phyloP scores from a whole-genome alignment of 208 protist species.

The Tritrichomonas musculus region DNA sequence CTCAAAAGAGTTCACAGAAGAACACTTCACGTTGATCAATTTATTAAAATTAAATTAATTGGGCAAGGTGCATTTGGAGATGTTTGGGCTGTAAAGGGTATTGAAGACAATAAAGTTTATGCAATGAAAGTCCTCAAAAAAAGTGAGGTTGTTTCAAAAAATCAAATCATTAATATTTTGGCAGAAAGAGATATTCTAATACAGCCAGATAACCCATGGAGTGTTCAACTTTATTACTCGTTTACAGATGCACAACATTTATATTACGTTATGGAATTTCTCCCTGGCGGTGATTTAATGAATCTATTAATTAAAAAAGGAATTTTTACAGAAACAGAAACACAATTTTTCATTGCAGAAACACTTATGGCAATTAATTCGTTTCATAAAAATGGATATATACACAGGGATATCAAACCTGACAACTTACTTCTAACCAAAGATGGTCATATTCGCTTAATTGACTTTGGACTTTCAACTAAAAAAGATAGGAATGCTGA shows the following conservation, averaged over 20 bases:
- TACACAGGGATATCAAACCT: too few species aligned
- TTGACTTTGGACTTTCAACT: constrained; percentile 50
- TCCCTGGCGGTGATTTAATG: constrained; percentile 66
- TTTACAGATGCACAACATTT: constrained; percentile 60
- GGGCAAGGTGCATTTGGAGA: not conserved
- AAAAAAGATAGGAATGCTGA: not conserved
- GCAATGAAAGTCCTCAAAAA: constrained; percentile 13
- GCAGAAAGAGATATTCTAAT: constrained; percentile 56
- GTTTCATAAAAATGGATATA: constrained; percentile 54
- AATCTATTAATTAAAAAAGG: constrained; percentile 58
- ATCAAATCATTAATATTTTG: constrained; percentile 48
- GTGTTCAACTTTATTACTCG: constrained; percentile 59
- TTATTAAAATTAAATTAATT: constrained; percentile 14
- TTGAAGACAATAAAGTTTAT: not conserved
- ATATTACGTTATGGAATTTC: constrained; percentile 69
- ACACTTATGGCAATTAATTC: constrained; percentile 55
- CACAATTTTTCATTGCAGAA: constrained; percentile 64
- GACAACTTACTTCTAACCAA: constrained; percentile 41
- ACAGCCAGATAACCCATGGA: constrained; percentile 47
- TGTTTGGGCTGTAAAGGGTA: not conserved
- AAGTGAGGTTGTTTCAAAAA: not conserved
- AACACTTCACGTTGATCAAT: not conserved
- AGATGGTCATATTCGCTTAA: constrained; percentile 51
- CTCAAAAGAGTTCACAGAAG: not conserved
- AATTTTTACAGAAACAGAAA: constrained; percentile 56